These are phyloP conservation scores for Cenchrus fungigraminus DNA, from an alignment of 176 grass and related monocot species.

Conservation along the genomic window DNA sequence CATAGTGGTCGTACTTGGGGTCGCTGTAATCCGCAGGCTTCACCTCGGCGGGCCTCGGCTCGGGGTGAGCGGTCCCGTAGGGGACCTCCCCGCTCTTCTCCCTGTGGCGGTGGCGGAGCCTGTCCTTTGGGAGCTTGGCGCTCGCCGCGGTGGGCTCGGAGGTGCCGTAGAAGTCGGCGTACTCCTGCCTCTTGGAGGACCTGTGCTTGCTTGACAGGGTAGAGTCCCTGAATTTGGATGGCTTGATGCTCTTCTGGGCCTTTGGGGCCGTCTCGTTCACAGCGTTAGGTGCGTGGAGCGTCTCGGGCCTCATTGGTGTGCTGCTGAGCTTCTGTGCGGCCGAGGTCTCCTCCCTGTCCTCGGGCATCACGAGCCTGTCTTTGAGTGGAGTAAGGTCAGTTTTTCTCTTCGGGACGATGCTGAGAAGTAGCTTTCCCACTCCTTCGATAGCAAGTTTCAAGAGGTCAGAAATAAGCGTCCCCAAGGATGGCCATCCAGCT, in stretches of 20 bases:
- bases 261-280: conserved; percentile 53
- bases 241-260: conserved; percentile 65
- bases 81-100: conserved; percentile 73
- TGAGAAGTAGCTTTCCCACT: conserved; percentile 75
- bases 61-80: conserved; percentile 45
- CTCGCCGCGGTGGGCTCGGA: conserved; percentile 53
- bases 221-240: conserved; percentile 82
- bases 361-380: conserved; percentile 80
- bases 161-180: conserved; percentile 64
- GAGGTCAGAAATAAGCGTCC: conserved; percentile 81
- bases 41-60: conserved; percentile 52
- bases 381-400: conserved; percentile 65
- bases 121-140: conserved; percentile 74
- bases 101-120: conserved; percentile 72
- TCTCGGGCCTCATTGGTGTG: conserved; percentile 57
- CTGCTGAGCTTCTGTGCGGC: conserved; percentile 67
- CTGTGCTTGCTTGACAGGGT: conserved; percentile 82
- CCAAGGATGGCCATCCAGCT: conserved; percentile 86
- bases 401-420: conserved; percentile 60
- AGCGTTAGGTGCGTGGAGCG: conserved; percentile 51
- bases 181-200: conserved; percentile 89
- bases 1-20: conserved; percentile 78
- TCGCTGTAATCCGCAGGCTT: conserved; percentile 61
- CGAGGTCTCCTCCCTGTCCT: conserved; percentile 54
- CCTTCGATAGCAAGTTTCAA: conserved; percentile 75